Evolutionary conservation across 2,329 filamentous ascomycete species (phyloP), one percentile per base, ranked within the genome.

Genomic region (Stagonosporopsis chrysanthemi): DNA sequence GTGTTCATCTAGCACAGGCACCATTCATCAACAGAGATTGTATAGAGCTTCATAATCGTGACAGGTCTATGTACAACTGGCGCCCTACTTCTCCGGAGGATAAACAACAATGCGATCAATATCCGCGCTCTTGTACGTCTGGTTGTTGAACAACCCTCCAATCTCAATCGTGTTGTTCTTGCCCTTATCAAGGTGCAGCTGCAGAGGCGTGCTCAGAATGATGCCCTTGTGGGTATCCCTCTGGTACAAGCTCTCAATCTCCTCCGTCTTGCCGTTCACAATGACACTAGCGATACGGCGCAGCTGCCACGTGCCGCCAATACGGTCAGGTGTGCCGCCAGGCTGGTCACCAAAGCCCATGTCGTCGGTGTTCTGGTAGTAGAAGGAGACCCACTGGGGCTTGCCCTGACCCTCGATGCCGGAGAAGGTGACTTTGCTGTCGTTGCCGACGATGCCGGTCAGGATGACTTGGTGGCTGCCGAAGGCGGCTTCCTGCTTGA

Each of bases 21-120:
- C 12, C 19, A 7, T 7, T 26, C 39, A 15, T 33, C 14, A 15
- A 33, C 4, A n/a, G n/a, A 4, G 31, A 15, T n/a, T 4, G 1
- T 33, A 33, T 4, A 33, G 4, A n/a, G 31, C 12, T n/a, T n/a
- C 31, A 33, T 5, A 1, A 33, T 33, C 12, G 6, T 33, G 4
- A 33, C 7, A 2, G 4, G n/a, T 4, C 4, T 33, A 33, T 33
- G 4, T 33, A 33, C 31, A n/a, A 33, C n/a, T 12, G 3, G 3
- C 2, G 14, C 14, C 14, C 17, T 66, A 69, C 40, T 66, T 58
- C 70, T 87, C 84, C 0, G 83, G 75, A 1, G 84, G 85, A 68
- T 87, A 87, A 0, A 88, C 85, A 1, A 87, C 79, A 62, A 88
- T 82, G 14, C 79, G 78, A 61, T 88, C 85, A 22, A 88, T 65